These are phyloP conservation scores for Phytopythium boreale DNA, from an alignment of 352 stramenopile genomes.

Conservation along the genomic window DNA sequence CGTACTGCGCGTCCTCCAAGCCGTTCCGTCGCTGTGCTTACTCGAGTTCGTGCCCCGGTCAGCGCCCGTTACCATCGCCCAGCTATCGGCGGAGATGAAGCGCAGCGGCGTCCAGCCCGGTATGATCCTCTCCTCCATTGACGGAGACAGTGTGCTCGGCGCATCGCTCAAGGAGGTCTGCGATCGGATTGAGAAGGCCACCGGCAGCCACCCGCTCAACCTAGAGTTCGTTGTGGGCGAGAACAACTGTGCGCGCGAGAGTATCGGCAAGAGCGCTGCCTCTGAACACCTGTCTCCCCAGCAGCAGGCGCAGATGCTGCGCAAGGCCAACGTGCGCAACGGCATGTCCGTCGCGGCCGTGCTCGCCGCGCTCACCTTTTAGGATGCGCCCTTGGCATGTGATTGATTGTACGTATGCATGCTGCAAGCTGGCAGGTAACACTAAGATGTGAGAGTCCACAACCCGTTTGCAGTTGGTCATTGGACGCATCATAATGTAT, in stretches of 20 bases:
- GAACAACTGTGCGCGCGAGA: background rate
- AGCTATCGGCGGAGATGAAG: constrained; percentile 23
- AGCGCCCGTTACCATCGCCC: constrained; percentile 37
- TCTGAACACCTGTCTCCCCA: background rate
- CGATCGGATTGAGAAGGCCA: constrained; percentile 23
- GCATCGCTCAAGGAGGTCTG: constrained; percentile 31
- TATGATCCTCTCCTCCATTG: constrained; percentile 38
- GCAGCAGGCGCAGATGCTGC: constrained; percentile 9
- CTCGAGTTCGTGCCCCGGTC: constrained; percentile 46
- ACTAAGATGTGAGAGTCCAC: constrained; percentile 10
- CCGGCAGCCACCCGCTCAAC: constrained; percentile 11
- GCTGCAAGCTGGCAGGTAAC: background rate
- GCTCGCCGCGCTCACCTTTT: constrained; percentile 30
- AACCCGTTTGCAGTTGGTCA: no score
- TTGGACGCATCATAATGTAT: no score
- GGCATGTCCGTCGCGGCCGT: constrained; percentile 44
- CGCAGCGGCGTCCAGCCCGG: constrained; percentile 23
- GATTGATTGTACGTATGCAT: background rate
- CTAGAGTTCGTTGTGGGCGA: constrained; percentile 24
- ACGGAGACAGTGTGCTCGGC: constrained; percentile 32
- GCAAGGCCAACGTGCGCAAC: constrained; percentile 26
- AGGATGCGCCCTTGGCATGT: no score
- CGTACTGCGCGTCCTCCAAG: constrained; percentile 37
- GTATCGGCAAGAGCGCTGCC: background rate
- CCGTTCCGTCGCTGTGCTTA: constrained; percentile 31